Conservation (phyloP, 2,329 filamentous ascomycete species). For the Diaporthe sp. region DNA sequence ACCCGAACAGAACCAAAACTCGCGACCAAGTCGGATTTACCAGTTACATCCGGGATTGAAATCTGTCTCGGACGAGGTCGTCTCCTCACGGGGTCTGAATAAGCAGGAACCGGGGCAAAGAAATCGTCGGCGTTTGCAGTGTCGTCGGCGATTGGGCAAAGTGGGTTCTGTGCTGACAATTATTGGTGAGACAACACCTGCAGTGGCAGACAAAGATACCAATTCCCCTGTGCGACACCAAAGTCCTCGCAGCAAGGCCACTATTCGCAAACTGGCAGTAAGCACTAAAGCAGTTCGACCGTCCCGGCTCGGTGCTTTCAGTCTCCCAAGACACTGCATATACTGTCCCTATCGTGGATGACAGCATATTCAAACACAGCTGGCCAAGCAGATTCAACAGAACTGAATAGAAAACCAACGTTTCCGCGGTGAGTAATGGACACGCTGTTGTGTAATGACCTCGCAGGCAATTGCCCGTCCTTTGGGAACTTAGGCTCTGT, state of each 20-base stretch:
- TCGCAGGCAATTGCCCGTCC: neutral
- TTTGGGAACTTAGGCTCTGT: too few species aligned
- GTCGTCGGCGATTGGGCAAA: neutral
- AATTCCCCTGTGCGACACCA: neutral
- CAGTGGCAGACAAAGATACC: conserved; percentile 3
- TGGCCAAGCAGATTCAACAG: neutral
- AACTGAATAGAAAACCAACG: too few species aligned
- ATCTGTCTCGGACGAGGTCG: neutral
- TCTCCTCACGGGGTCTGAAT: neutral
- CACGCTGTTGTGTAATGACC: neutral
- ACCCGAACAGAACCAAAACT: too few species aligned
- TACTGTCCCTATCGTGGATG: neutral
- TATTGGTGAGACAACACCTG: neutral
- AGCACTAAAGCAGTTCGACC: neutral
- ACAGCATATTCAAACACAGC: neutral
- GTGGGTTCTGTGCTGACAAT: neutral
- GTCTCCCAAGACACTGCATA: neutral
- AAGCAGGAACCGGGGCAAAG: neutral
- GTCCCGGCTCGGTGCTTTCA: neutral
- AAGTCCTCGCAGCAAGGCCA: neutral
- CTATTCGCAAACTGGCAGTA: neutral
- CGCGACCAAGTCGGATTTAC: neutral
- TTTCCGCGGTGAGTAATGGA: neutral
- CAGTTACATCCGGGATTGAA: neutral
- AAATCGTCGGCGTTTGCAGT: neutral